phyloP scores from a whole-genome alignment of 305 asterid genomes.

The Fraxinus ornus region DNA sequence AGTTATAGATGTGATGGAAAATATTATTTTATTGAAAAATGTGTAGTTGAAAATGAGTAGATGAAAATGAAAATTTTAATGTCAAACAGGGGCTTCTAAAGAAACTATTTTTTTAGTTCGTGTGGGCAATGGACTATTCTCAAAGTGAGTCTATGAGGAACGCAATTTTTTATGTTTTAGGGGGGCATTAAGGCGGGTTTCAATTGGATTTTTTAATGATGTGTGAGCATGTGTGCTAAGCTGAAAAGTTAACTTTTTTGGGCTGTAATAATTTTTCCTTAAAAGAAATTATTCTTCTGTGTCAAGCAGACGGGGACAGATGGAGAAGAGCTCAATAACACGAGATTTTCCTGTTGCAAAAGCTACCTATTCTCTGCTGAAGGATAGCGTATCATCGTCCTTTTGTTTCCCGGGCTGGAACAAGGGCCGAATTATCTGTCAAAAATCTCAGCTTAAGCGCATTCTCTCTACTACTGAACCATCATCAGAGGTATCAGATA shows the following conservation, averaged over 20 bases:
- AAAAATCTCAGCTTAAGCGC: conserved; percentile 75
- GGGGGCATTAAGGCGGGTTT: neutral
- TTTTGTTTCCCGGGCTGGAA: conserved; percentile 91
- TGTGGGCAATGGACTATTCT: neutral
- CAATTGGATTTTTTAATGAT: neutral
- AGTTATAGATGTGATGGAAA: too few species aligned
- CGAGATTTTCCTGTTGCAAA: conserved; percentile 86
- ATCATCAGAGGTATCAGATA: conserved; percentile 47
- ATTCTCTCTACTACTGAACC: conserved; percentile 39
- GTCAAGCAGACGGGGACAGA: conserved; percentile 71
- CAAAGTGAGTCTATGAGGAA: neutral
- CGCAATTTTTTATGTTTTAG: neutral
- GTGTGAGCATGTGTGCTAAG: neutral
- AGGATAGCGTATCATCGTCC: conserved; percentile 64
- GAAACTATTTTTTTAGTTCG: neutral
- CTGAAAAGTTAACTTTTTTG: neutral
- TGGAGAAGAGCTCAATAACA: conserved; percentile 83
- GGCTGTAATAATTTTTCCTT: neutral
- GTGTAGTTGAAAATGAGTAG: too few species aligned
- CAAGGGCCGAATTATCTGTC: conserved; percentile 91
- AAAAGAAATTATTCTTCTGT: conserved; percentile 15
- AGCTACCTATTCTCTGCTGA: conserved; percentile 73
- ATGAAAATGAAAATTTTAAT: too few species aligned
- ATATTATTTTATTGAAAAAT: too few species aligned
- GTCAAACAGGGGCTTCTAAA: neutral